Conservation (phyloP, 1,284 basidiomycete genomes). For the Boletus albobrunnescens region DNA sequence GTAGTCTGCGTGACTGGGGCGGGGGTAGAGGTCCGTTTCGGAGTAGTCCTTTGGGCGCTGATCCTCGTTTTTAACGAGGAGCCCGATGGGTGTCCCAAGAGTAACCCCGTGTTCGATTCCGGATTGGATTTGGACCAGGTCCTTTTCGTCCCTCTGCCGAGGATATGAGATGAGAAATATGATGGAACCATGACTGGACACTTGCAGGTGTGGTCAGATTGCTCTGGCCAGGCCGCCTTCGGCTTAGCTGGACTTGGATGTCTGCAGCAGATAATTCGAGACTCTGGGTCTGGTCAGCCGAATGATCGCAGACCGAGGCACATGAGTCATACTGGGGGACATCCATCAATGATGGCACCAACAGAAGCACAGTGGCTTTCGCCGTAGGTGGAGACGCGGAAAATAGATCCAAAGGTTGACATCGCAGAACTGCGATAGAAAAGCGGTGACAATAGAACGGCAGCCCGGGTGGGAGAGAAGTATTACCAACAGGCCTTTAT, state of each 20-base stretch:
- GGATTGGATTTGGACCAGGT: conserved; percentile 91
- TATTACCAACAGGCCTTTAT: conserved; percentile 23
- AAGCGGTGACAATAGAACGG: no score
- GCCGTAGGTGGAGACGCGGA: conserved; percentile 95
- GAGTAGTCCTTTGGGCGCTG: conserved; percentile 98
- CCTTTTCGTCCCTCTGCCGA: conserved; percentile 89
- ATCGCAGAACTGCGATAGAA: conserved; percentile 42
- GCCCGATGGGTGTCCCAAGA: conserved; percentile 93
- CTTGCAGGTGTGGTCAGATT: conserved; percentile 92
- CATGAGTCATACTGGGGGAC: conserved; percentile 73
- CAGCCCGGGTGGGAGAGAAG: no score
- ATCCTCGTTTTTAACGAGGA: conserved; percentile 97
- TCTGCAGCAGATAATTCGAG: conserved; percentile 78
- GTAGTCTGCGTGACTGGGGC: conserved; percentile 97
- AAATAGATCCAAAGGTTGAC: conserved; percentile 90
- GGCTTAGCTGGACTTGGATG: conserved; percentile 89
- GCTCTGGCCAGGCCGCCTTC: conserved; percentile 93
- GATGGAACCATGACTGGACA: conserved; percentile 13
- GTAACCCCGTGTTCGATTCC: conserved; percentile 94
- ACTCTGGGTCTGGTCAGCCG: conserved; percentile 55
- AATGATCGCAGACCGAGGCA: conserved; percentile 4
- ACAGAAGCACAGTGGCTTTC: conserved; percentile 98
- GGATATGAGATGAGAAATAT: conserved; percentile 5
- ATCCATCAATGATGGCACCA: conserved; percentile 96
- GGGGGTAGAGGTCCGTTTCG: conserved; percentile 95